Percentiles rank a stretch among this genome's conserved stretches.
phyloP scores from a whole-genome alignment of 2,329 filamentous ascomycete species.

The Aspergillus arachidicola region DNA sequence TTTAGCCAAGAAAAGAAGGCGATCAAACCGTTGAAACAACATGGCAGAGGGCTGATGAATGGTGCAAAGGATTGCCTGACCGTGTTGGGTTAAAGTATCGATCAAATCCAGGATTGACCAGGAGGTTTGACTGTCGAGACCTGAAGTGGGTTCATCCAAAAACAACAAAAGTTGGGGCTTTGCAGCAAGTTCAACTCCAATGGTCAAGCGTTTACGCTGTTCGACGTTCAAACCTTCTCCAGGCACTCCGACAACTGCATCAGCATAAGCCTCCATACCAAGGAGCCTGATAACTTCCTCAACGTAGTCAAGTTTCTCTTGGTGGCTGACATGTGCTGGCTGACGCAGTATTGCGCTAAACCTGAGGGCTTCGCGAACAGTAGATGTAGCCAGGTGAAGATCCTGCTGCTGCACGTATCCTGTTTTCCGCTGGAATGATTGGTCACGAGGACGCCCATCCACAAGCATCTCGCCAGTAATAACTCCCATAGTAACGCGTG shows the following conservation, averaged over 20 bases:
- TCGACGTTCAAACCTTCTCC: constrained; percentile 74
- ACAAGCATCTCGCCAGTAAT: constrained; percentile 84
- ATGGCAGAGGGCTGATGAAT: constrained; percentile 84
- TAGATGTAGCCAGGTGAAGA: constrained; percentile 79
- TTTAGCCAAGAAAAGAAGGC: constrained; percentile 63
- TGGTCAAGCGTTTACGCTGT: constrained; percentile 76
- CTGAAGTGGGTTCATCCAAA: constrained; percentile 90
- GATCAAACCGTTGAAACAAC: constrained; percentile 55
- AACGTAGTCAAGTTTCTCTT: constrained; percentile 83
- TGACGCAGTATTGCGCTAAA: constrained; percentile 89
- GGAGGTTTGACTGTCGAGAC: constrained; percentile 88
- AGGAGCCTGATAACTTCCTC: constrained; percentile 89
- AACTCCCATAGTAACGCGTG: constrained; percentile 83
- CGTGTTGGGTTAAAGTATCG: constrained; percentile 83
- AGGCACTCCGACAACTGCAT: constrained; percentile 85
- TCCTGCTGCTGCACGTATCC: constrained; percentile 92
- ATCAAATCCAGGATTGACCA: constrained; percentile 87
- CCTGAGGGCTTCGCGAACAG: constrained; percentile 81
- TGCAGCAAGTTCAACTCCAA: constrained; percentile 89
- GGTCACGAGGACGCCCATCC: constrained; percentile 71
- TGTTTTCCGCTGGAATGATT: constrained; percentile 84
- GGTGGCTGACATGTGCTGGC: constrained; percentile 67
- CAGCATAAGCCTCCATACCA: constrained; percentile 86
- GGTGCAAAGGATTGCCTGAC: constrained; percentile 92
- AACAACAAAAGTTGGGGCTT: constrained; percentile 88